Evolutionary conservation across 306 rosid species (phyloP).

Genomic region (Vigna nakashimae): DNA sequence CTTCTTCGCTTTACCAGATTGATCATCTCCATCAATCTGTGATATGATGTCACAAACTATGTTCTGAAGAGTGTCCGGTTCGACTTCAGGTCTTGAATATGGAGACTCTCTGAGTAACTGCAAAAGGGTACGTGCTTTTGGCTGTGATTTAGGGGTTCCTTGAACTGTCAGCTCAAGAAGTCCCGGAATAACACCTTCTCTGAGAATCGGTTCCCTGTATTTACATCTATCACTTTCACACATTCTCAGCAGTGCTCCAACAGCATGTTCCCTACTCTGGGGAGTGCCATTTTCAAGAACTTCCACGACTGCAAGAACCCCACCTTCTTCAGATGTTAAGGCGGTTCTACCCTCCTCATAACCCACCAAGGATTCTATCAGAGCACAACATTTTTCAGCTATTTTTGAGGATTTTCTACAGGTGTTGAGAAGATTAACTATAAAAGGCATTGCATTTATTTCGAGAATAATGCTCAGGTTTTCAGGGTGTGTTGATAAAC

Average conservation of each 20-base stretch:
- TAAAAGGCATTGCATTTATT: slow-evolving; percentile 64
- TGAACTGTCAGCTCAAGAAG: slow-evolving; percentile 96
- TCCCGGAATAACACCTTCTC: slow-evolving; percentile 94
- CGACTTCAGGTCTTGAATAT: slow-evolving; percentile 65
- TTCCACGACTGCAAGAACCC: slow-evolving; percentile 84
- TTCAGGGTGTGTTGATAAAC: slow-evolving; percentile 66
- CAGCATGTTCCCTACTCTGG: slow-evolving; percentile 81
- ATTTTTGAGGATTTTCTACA: slow-evolving; percentile 84
- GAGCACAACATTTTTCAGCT: slow-evolving; percentile 77
- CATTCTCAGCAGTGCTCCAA: slow-evolving; percentile 79
- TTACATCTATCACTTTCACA: slow-evolving; percentile 79
- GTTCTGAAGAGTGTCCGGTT: slow-evolving; percentile 84
- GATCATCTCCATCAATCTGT: slow-evolving; percentile 84
- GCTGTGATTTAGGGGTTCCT: slow-evolving; percentile 80
- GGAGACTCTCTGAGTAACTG: slow-evolving; percentile 78
- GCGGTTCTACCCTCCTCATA: slow-evolving; percentile 71
- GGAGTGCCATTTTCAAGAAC: slow-evolving; percentile 82
- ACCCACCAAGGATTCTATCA: slow-evolving; percentile 75
- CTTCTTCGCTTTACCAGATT: slow-evolving; percentile 81
- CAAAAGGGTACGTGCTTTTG: slow-evolving; percentile 71
- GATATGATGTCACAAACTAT: slow-evolving; percentile 84
- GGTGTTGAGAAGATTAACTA: slow-evolving; percentile 64
- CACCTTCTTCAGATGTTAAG: slow-evolving; percentile 80
- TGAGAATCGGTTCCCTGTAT: slow-evolving; percentile 81
- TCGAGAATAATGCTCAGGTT: slow-evolving; percentile 66